Evolutionary conservation across 2,329 filamentous ascomycete species (phyloP).

Genomic region (Achaetomium macrosporum): DNA sequence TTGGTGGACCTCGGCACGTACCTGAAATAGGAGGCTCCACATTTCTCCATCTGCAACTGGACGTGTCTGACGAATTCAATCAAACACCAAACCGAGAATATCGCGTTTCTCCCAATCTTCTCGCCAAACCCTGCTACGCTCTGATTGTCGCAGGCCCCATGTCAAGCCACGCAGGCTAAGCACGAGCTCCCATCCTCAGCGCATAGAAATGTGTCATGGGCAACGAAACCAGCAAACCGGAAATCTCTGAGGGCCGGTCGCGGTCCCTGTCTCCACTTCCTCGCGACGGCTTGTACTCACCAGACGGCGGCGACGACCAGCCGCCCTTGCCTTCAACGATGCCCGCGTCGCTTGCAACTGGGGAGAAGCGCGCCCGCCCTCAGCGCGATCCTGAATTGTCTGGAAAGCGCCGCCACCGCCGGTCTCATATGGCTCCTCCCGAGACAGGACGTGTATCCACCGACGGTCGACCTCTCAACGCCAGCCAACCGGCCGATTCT

Average conservation of each 20-base stretch:
- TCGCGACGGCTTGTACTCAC: conserved; percentile 1
- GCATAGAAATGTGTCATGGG: conserved; percentile 13
- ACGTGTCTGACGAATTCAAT: no score
- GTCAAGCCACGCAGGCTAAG: not conserved
- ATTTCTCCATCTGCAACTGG: not conserved
- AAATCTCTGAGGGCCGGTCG: conserved; percentile 1
- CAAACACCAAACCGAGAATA: not conserved
- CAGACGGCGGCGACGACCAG: not conserved
- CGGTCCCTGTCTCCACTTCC: conserved; percentile 17
- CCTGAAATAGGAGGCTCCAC: not conserved
- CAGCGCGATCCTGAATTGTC: not conserved
- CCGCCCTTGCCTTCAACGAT: conserved; percentile 7
- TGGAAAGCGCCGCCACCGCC: not conserved
- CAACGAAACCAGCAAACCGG: conserved; percentile 10
- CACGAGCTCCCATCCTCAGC: not conserved
- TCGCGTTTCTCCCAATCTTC: conserved; percentile 1
- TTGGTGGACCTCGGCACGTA: no score
- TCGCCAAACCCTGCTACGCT: not conserved
- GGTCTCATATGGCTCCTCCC: no score
- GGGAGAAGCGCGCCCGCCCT: not conserved
- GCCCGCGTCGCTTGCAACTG: not conserved
- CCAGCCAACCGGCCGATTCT: not conserved
- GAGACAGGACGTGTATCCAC: not conserved
- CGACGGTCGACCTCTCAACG: not conserved
- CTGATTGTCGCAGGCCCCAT: not conserved